Evolutionary conservation across 2,329 filamentous ascomycete genomes (phyloP).

Genomic region (Ceratocystis ficicola): DNA sequence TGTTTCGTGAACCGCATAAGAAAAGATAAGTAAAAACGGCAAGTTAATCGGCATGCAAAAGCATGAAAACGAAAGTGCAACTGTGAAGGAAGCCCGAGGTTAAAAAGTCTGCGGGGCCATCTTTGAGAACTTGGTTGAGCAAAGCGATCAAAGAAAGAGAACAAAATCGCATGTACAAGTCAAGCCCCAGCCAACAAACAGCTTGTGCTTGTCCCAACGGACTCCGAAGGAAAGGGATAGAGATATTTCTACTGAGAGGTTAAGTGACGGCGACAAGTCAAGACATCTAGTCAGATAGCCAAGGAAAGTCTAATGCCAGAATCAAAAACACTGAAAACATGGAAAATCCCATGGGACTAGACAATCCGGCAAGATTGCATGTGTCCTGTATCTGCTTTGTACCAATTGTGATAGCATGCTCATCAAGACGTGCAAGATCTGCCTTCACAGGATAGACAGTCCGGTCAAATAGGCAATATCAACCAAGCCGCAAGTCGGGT

Average conservation of each 20-base stretch:
- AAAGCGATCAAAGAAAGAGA: constrained; percentile 9
- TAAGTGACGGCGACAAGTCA: constrained; percentile 8
- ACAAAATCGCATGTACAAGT: not conserved
- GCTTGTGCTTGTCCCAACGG: not conserved
- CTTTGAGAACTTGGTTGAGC: not conserved
- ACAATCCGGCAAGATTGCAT: not conserved
- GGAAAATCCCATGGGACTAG: not conserved
- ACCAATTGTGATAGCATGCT: constrained; percentile 1
- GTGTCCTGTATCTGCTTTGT: not conserved
- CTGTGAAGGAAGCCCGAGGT: not conserved
- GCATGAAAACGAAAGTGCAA: constrained; percentile 1
- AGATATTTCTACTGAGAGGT: constrained; percentile 13
- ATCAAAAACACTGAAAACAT: constrained; percentile 20
- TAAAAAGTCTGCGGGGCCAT: not conserved
- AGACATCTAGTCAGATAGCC: constrained; percentile 10
- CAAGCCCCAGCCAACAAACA: not conserved
- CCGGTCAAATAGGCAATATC: constrained; percentile 20
- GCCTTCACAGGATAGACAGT: not conserved
- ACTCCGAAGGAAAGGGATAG: not conserved
- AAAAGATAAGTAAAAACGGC: constrained; percentile 1
- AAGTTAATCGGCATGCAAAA: not conserved
- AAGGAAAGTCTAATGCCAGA: not conserved
- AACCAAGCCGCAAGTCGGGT: constrained; percentile 17
- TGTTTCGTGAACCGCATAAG: not conserved
- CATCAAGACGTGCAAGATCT: not conserved